Conservation (phyloP, 2,329 filamentous ascomycete genomes). For the Rhytidhysteron rufulum region DNA sequence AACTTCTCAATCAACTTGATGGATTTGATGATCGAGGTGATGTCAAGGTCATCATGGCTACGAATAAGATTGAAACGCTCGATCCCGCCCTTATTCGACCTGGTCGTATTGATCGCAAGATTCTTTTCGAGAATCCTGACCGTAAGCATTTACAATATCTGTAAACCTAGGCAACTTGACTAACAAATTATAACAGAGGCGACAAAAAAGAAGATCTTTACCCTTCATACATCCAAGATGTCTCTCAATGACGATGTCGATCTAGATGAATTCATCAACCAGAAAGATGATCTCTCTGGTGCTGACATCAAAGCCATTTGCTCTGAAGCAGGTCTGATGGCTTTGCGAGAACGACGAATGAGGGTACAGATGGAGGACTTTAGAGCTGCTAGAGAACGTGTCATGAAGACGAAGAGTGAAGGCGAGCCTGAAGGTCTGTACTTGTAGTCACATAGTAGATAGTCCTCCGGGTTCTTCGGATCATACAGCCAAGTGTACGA, state of each 20-base stretch:
- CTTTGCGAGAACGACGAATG: constrained; percentile 92
- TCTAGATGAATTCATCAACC: constrained; percentile 94
- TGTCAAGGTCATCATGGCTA: constrained; percentile 99
- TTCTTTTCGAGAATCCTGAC: constrained; percentile 71
- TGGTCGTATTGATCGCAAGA: constrained; percentile 98
- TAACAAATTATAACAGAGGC: constrained; percentile 72
- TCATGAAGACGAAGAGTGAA: constrained; percentile 97
- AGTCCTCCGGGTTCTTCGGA: constrained; percentile 6
- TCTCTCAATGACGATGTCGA: constrained; percentile 95
- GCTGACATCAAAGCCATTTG: constrained; percentile 99
- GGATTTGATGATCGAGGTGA: constrained; percentile 98
- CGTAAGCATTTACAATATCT: constrained; percentile 49
- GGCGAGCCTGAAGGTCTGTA: constrained; percentile 98
- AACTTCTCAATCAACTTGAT: constrained; percentile 95
- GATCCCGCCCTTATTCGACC: constrained; percentile 95
- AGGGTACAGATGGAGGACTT: constrained; percentile 99
- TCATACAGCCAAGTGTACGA: constrained; percentile 13
- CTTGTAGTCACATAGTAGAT: constrained; percentile 59
- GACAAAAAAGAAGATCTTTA: constrained; percentile 97
- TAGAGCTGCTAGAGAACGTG: constrained; percentile 83
- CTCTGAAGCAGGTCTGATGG: constrained; percentile 92
- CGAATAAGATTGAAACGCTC: constrained; percentile 98
- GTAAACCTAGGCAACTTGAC: too few relatives aligned
- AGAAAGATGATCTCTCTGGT: constrained; percentile 96
- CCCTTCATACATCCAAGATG: constrained; percentile 98